Conservation (phyloP, 208 protist species). For the Acanthamoeba triangularis region DNA sequence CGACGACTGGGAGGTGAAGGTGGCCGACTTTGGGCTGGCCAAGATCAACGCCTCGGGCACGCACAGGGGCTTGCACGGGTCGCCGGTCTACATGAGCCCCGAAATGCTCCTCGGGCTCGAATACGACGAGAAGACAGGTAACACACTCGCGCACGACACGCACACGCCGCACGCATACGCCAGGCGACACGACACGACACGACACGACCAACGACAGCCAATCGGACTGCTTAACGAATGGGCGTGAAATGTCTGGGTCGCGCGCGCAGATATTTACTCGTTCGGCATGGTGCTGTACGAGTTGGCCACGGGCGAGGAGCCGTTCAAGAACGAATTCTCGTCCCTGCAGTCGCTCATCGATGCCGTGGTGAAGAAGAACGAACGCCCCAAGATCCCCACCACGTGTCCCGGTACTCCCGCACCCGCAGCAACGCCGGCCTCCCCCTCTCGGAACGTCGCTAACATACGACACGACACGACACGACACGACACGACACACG, state of each 20-base stretch:
- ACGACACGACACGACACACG: background rate
- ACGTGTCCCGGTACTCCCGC: background rate
- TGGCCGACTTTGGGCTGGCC: slow-evolving; percentile 39
- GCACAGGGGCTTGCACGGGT: slow-evolving; percentile 21
- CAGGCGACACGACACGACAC: too few species aligned
- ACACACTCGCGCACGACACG: background rate
- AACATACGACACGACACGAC: background rate
- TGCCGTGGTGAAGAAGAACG: slow-evolving; percentile 54
- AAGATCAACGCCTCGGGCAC: slow-evolving; percentile 64
- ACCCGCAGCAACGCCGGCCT: background rate
- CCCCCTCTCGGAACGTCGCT: background rate
- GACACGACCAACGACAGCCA: too few species aligned
- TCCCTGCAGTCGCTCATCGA: slow-evolving; percentile 39
- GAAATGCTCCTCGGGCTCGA: slow-evolving; percentile 61
- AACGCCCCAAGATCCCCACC: slow-evolving; percentile 32
- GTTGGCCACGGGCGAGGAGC: slow-evolving; percentile 52
- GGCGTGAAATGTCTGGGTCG: background rate
- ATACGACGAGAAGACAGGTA: slow-evolving; percentile 62
- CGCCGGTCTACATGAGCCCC: slow-evolving; percentile 54
- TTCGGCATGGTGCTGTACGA: slow-evolving; percentile 70
- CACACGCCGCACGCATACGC: too few species aligned
- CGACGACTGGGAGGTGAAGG: slow-evolving; percentile 51
- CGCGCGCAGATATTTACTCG: slow-evolving; percentile 26
- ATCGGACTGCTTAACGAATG: background rate
- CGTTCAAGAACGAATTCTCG: slow-evolving; percentile 48